Percentiles rank a stretch among this genome's conserved stretches.
Conservation (phyloP, 495 filamentous ascomycete genomes). For the Neurospora tetraspora region DNA sequence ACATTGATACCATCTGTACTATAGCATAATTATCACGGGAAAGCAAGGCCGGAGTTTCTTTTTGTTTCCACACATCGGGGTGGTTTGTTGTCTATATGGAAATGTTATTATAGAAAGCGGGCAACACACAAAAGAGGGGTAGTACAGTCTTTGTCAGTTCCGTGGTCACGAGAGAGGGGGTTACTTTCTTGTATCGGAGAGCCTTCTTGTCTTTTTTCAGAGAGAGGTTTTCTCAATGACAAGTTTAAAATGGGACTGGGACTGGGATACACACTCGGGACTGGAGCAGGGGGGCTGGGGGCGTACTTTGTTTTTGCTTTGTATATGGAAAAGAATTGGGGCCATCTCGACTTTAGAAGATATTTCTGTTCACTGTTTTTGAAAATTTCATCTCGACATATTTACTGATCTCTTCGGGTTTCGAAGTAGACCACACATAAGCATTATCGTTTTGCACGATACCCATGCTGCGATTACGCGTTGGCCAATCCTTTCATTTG, state of each 20-base stretch:
- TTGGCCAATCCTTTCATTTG: too few relatives aligned
- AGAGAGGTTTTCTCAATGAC: too few relatives aligned
- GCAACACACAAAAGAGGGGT: not conserved
- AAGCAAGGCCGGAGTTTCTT: not conserved
- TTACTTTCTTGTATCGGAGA: too few relatives aligned
- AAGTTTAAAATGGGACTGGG: not conserved
- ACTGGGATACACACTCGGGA: not conserved
- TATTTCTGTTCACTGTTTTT: not conserved
- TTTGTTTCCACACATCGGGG: not conserved
- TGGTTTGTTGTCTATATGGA: not conserved
- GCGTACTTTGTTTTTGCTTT: not conserved
- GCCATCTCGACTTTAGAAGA: not conserved
- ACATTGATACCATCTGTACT: constrained; percentile 1
- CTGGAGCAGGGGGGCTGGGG: not conserved
- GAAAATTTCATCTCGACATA: not conserved
- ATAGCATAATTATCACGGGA: not conserved
- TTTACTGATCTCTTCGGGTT: not conserved
- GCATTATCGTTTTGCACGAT: not conserved
- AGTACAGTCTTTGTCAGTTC: not conserved
- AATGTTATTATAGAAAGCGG: not conserved
- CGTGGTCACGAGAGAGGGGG: not conserved
- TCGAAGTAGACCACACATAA: too few relatives aligned
- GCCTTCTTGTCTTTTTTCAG: too few relatives aligned
- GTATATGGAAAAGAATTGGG: not conserved
- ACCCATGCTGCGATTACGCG: not conserved